Percentiles rank a stretch among this genome's conserved stretches.
Evolutionary conservation across 257 asterid species (phyloP).

Genomic region (Nyctanthes arbortristis): DNA sequence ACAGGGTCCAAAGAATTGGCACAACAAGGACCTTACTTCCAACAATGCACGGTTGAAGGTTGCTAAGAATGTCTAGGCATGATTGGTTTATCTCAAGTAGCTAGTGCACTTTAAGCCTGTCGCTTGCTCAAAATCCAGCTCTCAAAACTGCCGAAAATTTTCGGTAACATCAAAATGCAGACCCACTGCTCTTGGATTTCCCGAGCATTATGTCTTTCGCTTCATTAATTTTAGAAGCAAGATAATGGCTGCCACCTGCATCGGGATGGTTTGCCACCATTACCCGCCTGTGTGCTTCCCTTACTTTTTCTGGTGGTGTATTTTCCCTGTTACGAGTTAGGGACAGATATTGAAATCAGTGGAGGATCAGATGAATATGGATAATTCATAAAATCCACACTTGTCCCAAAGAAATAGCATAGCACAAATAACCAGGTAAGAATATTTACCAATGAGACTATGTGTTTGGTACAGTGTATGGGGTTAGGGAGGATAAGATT

Average conservation of each 20-base stretch:
- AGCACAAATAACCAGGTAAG: not conserved
- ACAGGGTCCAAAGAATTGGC: not conserved
- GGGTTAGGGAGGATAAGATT: no score
- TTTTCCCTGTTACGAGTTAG: conserved; percentile 51
- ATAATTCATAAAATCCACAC: not conserved
- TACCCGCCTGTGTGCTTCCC: conserved; percentile 91
- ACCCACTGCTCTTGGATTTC: conserved; percentile 59
- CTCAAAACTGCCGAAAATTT: conserved; percentile 26
- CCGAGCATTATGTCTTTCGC: conserved; percentile 81
- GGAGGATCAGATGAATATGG: conserved; percentile 6
- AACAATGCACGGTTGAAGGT: conserved; percentile 13
- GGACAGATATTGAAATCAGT: not conserved
- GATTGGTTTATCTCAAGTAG: conserved; percentile 1
- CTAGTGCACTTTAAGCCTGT: not conserved
- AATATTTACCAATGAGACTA: not conserved
- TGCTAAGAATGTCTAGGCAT: not conserved
- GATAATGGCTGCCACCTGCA: conserved; percentile 95
- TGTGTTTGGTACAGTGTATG: no score
- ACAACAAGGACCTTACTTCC: conserved; percentile 1
- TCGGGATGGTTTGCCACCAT: conserved; percentile 97
- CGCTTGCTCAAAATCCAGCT: conserved; percentile 3
- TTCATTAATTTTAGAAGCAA: conserved; percentile 86
- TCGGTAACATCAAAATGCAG: conserved; percentile 50
- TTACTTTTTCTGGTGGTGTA: conserved; percentile 64
- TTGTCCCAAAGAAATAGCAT: not conserved